phyloP scores from a whole-genome alignment of 202 grass and related monocot genomes.

The Saccharum hybrid region DNA sequence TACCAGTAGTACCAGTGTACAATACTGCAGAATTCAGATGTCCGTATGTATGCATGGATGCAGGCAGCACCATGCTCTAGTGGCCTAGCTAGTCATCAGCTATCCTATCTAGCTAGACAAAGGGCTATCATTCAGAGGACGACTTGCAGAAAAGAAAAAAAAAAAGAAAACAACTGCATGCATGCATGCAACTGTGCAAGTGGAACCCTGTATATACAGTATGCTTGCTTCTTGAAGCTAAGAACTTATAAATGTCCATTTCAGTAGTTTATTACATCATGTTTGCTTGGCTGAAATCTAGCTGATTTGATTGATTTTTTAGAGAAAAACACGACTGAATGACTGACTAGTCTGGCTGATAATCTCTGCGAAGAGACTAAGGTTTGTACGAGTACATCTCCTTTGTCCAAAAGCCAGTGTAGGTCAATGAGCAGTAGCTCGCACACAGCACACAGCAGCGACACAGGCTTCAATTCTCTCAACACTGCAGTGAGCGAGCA shows the following conservation, averaged over 20 bases:
- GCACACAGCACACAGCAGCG: background rate
- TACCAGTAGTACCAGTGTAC: no score
- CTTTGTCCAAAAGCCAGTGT: background rate
- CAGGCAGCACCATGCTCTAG: conserved; percentile 12
- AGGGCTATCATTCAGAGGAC: background rate
- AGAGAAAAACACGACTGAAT: no score
- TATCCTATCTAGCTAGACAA: background rate
- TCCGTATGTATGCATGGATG: no score
- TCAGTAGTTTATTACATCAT: background rate
- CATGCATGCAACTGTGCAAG: no score
- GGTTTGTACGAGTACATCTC: background rate
- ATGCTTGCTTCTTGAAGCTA: background rate
- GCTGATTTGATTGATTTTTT: no score
- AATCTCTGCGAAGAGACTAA: no score
- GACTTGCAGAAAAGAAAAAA: background rate
- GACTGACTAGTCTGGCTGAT: no score
- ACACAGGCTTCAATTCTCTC: background rate
- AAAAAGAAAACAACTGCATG: no score
- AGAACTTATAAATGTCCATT: no score
- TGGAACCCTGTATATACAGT: no score
- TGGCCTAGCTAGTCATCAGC: background rate
- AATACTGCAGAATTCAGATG: background rate
- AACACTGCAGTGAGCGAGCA: conserved; percentile 2
- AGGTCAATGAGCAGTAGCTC: conserved; percentile 16
- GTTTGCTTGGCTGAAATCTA: no score